Evolutionary conservation across 176 grass and related monocot species (phyloP).

Genomic region (Bothriochloa decipiens): DNA sequence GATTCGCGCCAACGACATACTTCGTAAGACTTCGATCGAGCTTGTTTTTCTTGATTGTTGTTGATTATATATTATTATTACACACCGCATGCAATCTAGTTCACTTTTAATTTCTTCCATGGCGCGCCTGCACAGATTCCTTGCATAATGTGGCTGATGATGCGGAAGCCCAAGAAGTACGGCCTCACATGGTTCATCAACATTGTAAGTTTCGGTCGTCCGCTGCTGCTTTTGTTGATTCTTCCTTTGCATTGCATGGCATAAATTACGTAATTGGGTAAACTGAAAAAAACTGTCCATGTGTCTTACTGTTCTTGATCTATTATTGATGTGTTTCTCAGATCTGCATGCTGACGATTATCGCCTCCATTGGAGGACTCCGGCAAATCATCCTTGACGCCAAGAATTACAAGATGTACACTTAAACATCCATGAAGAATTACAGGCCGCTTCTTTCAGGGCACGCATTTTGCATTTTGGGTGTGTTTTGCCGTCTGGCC

Average conservation of each 20-base stretch:
- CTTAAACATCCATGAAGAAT: background rate
- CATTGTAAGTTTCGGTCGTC: background rate
- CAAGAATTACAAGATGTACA: slow-evolving; percentile 26
- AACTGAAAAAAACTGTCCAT: background rate
- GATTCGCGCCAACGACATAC: slow-evolving; percentile 68
- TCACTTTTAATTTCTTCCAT: background rate
- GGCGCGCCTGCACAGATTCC: slow-evolving; percentile 36
- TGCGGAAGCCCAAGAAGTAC: slow-evolving; percentile 52
- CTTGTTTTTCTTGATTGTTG: background rate
- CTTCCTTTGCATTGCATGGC: background rate
- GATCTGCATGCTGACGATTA: slow-evolving; percentile 56
- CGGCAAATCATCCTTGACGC: slow-evolving; percentile 43
- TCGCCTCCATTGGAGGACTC: slow-evolving; percentile 54
- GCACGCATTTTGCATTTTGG: background rate
- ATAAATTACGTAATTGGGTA: background rate
- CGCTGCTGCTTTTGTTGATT: background rate
- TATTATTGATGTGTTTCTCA: background rate
- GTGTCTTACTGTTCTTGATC: background rate
- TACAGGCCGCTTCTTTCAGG: background rate
- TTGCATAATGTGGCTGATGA: slow-evolving; percentile 65
- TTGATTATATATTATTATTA: background rate
- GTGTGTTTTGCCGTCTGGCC: background rate
- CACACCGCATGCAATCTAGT: background rate
- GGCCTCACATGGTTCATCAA: slow-evolving; percentile 53
- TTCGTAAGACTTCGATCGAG: slow-evolving; percentile 42